Evolutionary conservation across 73 alveolate species (phyloP).

Genomic region (Blepharisma japonicum): DNA sequence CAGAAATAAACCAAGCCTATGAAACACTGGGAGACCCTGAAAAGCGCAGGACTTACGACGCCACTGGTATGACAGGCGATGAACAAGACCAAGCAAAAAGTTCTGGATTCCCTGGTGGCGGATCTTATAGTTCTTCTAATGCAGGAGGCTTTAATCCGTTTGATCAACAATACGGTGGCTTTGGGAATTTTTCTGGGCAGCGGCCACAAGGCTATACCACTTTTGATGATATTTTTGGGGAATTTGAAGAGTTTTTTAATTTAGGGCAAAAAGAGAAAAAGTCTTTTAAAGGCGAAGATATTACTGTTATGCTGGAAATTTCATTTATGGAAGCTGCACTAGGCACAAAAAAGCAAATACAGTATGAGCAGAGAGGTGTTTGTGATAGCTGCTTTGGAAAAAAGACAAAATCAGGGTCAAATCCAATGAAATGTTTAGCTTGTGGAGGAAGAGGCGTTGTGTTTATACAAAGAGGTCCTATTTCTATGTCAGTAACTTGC

Average conservation of each 20-base stretch:
- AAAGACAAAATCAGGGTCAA: slow-evolving; percentile 79
- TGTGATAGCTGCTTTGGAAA: slow-evolving; percentile 81
- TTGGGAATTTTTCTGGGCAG: not conserved
- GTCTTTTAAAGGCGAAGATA: slow-evolving; percentile 57
- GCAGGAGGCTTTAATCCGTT: slow-evolving; percentile 29
- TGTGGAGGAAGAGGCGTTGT: slow-evolving; percentile 85
- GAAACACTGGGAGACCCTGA: slow-evolving; percentile 76
- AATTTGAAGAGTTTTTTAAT: slow-evolving; percentile 59
- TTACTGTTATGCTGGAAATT: slow-evolving; percentile 57
- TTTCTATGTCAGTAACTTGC: slow-evolving; percentile 68
- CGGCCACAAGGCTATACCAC: slow-evolving; percentile 36
- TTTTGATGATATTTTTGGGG: slow-evolving; percentile 72
- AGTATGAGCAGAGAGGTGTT: slow-evolving; percentile 48
- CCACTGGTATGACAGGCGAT: slow-evolving; percentile 87
- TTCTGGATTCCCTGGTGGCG: slow-evolving; percentile 45
- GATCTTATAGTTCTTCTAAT: slow-evolving; percentile 24
- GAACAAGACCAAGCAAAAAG: slow-evolving; percentile 70
- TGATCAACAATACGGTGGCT: not conserved
- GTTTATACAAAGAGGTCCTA: slow-evolving; percentile 71
- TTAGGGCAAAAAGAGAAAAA: slow-evolving; percentile 56
- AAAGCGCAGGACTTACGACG: slow-evolving; percentile 73
- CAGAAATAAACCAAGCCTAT: slow-evolving; percentile 83
- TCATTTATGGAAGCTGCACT: slow-evolving; percentile 78
- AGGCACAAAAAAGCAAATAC: slow-evolving; percentile 62
- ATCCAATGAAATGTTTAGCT: slow-evolving; percentile 64